phyloP scores from a whole-genome alignment of 352 stramenopile genomes.

The Thraustochytrium sp. region DNA sequence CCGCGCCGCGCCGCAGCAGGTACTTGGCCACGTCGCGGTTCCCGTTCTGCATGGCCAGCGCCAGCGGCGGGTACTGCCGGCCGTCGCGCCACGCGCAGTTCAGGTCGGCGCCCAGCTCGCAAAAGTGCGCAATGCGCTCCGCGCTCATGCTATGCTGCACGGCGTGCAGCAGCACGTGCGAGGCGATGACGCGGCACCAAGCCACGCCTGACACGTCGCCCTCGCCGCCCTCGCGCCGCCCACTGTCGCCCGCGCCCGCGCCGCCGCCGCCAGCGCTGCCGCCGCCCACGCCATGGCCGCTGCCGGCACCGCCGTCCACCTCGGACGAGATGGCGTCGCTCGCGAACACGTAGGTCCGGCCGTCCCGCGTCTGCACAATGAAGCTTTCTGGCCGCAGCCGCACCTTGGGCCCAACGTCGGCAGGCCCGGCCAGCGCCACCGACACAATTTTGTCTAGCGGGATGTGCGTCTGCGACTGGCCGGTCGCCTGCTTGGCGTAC shows the following conservation, averaged over 20 bases:
- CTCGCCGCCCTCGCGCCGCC: neutral
- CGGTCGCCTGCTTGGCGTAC: constrained; percentile 9
- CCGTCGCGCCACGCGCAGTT: constrained; percentile 13
- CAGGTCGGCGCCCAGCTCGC: constrained; percentile 23
- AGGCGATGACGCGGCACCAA: constrained; percentile 23
- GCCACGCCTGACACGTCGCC: neutral
- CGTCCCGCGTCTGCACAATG: neutral
- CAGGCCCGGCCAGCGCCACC: neutral
- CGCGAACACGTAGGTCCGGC: constrained; percentile 10
- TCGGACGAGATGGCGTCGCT: neutral
- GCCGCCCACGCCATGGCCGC: neutral
- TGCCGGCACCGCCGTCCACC: neutral
- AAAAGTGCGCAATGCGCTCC: constrained; percentile 28
- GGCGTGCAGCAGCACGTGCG: constrained; percentile 15
- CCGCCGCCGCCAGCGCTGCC: neutral
- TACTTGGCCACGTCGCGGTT: neutral
- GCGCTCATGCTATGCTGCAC: neutral
- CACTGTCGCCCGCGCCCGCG: neutral
- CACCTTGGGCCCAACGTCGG: constrained; percentile 9
- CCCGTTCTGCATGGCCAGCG: constrained; percentile 12
- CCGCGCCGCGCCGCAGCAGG: constrained; percentile 22
- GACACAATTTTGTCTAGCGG: constrained; percentile 30
- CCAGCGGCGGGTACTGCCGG: constrained; percentile 31
- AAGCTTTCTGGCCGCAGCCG: constrained; percentile 1
- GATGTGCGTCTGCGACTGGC: neutral